phyloP scores from a whole-genome alignment of 139 green algal species.

The Pleodorina starrii region DNA sequence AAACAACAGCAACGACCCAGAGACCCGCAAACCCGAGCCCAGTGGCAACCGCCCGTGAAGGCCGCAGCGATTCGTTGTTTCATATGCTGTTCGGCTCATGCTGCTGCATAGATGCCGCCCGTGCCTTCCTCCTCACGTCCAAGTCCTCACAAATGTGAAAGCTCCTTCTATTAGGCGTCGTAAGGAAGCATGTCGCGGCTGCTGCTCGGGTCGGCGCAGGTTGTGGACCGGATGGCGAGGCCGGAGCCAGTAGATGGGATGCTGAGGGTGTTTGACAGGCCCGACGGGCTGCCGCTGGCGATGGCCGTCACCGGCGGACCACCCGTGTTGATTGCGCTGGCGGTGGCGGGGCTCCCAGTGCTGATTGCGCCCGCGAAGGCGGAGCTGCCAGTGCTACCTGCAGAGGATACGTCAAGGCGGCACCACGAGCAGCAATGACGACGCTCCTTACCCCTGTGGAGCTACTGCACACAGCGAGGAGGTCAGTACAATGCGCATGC shows the following conservation, averaged over 20 bases:
- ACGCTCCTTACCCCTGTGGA: no score
- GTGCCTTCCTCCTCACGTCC: not conserved
- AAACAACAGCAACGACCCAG: not conserved
- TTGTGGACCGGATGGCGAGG: not conserved
- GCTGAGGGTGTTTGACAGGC: not conserved
- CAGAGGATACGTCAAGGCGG: not conserved
- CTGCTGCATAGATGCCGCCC: not conserved
- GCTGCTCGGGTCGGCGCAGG: not conserved
- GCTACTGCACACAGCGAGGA: no score
- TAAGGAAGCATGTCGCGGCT: not conserved
- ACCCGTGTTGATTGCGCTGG: not conserved
- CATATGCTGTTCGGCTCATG: not conserved
- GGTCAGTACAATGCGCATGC: no score
- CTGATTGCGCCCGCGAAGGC: not conserved
- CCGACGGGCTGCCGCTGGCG: not conserved
- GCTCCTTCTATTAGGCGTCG: not conserved
- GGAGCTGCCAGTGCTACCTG: not conserved
- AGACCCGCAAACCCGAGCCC: not conserved
- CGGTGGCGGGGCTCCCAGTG: not conserved
- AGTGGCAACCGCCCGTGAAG: no score
- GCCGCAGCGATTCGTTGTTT: no score
- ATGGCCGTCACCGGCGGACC: not conserved
- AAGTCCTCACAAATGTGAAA: not conserved
- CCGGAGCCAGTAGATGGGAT: constrained; percentile 27
- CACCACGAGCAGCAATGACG: not conserved